Evolutionary conservation across 352 stramenopile genomes (phyloP), one percentile per base, ranked within the genome.

Genomic region (Globisporangium heterothallicum): DNA sequence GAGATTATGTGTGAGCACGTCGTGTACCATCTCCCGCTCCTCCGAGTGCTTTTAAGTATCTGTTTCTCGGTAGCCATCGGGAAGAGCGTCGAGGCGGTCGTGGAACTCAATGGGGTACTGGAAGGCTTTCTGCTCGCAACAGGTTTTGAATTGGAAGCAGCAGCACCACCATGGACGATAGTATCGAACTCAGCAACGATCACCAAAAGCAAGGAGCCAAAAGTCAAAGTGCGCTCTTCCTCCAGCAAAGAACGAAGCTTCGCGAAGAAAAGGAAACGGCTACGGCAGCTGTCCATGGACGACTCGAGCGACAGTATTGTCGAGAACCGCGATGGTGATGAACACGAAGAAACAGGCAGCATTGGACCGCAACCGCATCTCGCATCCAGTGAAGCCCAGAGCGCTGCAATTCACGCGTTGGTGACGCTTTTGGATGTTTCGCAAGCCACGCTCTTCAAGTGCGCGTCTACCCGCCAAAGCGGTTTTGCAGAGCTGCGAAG

Each of bases 1-100:
- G 60, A 61, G 24, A 56, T 85, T 12, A 30, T 91, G 43, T 86
- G 77, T 36, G 74, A 87, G 6, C 78, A 91, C 49, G 72, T 80
- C 6, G 72, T 91, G 13, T 77, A 82, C 51, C 78, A 86, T 26
- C 47, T 59, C 13, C 70, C 66, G 14, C 62, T 90, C 9, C 62
- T 91, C 47, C 75, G 72, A 42, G 53, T 67, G 19, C 56, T 88
- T 6, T 49, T 85, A 21, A 63, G 42, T 30, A 66, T 84, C 26
- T 71, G 62, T 34, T 47, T 84, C 4, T 60, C 70, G n/a, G 49
- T 36, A 25, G 45, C 71, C 9, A 29, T 66, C n/a, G 59, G 47
- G 1, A 57, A 53, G 19, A 42, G 48, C 2, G 45, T 72, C 2
- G 47, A 60, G 1, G 57, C 32, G 4, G 68, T 78, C 36, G 61